A percentile compares a stretch with the other conserved stretches of the same genome.
Evolutionary conservation across 169 alveolate genomes (phyloP).

Genomic region (Plasmodium gaboni): DNA sequence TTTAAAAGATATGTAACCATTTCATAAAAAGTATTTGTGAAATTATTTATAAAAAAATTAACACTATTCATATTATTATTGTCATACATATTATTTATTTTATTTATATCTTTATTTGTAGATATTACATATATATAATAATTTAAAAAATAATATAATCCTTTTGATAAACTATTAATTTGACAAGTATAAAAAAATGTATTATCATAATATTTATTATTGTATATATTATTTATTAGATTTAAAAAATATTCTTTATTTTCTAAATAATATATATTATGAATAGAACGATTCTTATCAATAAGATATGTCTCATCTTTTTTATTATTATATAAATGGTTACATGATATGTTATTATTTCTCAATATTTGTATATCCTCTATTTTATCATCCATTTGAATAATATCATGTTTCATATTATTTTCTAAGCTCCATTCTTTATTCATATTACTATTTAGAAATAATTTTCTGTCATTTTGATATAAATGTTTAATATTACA

Average conservation of each 20-base stretch:
- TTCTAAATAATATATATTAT: neutral
- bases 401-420: too few species aligned
- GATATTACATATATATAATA: neutral
- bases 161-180: conserved; percentile 24
- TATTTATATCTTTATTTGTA: neutral
- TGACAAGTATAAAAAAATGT: conserved; percentile 5
- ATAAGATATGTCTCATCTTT: too few species aligned
- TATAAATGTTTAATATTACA: too few species aligned
- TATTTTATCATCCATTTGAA: too few species aligned
- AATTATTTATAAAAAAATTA: neutral
- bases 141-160: conserved; percentile 13
- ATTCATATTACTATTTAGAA: too few species aligned
- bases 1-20: conserved; percentile 39
- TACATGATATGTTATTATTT: too few species aligned
- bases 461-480: too few species aligned
- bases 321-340: too few species aligned
- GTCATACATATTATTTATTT: neutral
- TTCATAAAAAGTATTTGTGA: conserved; percentile 46
- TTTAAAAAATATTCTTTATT: neutral
- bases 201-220: neutral
- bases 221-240: conserved; percentile 6
- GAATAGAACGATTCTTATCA: too few species aligned
- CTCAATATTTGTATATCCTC: too few species aligned
- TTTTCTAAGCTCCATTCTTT: too few species aligned
- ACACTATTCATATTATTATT: neutral